Percentiles rank a stretch among this genome's conserved stretches.
Conservation (phyloP, 306 rosid species). For the Hippophae rhamnoides region DNA sequence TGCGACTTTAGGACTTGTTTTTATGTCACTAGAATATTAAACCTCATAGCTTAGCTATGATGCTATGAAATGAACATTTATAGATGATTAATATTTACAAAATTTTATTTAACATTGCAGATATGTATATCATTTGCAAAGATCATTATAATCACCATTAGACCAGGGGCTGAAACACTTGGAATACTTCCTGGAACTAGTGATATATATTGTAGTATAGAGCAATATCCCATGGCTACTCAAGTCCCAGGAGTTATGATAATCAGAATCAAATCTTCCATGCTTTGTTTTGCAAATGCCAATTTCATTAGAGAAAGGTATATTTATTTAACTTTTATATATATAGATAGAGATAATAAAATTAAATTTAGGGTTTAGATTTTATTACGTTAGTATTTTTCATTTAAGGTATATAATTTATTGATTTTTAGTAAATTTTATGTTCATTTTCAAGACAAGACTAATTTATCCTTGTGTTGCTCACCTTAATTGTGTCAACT, state of each 20-base stretch:
- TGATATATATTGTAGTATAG: slow-evolving; percentile 44
- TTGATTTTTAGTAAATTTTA: too few species aligned
- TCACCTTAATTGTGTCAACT: too few species aligned
- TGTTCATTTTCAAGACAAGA: too few species aligned
- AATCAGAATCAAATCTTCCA: slow-evolving; percentile 53
- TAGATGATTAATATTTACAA: not conserved
- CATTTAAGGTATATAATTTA: too few species aligned
- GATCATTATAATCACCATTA: slow-evolving; percentile 49
- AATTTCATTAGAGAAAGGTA: slow-evolving; percentile 64
- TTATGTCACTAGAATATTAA: too few species aligned
- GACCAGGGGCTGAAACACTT: slow-evolving; percentile 61
- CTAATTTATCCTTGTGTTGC: too few species aligned
- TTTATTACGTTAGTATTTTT: not conserved
- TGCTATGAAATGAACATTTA: too few species aligned
- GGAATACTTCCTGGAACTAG: slow-evolving; percentile 68
- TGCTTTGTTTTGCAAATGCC: slow-evolving; percentile 87
- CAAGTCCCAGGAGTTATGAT: slow-evolving; percentile 50
- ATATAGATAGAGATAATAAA: not conserved
- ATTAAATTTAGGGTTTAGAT: not conserved
- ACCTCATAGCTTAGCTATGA: too few species aligned
- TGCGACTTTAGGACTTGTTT: too few species aligned
- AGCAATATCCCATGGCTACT: slow-evolving; percentile 77
- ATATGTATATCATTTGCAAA: slow-evolving; percentile 65
- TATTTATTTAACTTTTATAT: not conserved
- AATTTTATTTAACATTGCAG: slow-evolving; percentile 24